Base-by-base conservation (phyloP, 768 basidiomycete species). In the Phanerochaete carnosa region DNA sequence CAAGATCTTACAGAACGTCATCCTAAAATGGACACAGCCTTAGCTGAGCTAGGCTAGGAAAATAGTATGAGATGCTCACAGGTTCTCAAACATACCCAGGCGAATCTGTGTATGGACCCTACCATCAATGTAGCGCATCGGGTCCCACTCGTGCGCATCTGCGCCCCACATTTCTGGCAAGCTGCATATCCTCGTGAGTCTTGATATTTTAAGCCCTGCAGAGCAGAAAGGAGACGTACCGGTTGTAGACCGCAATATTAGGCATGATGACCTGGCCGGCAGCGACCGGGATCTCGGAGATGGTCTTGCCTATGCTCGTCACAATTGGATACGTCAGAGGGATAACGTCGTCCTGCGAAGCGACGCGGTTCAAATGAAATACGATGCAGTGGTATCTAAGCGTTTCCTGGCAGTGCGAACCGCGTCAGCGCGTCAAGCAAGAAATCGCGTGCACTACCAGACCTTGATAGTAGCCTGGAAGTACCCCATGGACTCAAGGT, bases 381-480 rank as follows among this genome's bases (percentile, higher is more conserved):
- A 70, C 69, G 39, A 75, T 69, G 0, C 73, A 71, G 54, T 76
- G 73, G 22, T 72, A 61, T 3, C 75, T 69, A 29, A 76, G 61
- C 5, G 64, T 61, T 59, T 74, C 72, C 69, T 68, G 8, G 11
- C 8, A 7, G 33, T 19, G 11, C 16, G 5, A 43, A 4, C 39
- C 8, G 39, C 39, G 19, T 8, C 39, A 43, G 6, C 39, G 16
- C 39, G 4, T 9, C 39, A 8, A 43, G 39, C 39, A 19, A 8
- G 16, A 4, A 7, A 33, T 39, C 26, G 11, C 16, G 1, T 23
- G 2, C 13, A 32, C 25, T 15, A 46, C 9, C 59, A 12, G 19
- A 73, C 75, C 69, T 77, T 76, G 55, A 76, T 65, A 1, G 64
- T 65, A 11, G 76, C 74, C 45, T 70, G 67, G 16, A 68, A 59